These are phyloP conservation scores for Forsythia suspensa DNA, from an alignment of 257 asterid species.

Conservation along the genomic window DNA sequence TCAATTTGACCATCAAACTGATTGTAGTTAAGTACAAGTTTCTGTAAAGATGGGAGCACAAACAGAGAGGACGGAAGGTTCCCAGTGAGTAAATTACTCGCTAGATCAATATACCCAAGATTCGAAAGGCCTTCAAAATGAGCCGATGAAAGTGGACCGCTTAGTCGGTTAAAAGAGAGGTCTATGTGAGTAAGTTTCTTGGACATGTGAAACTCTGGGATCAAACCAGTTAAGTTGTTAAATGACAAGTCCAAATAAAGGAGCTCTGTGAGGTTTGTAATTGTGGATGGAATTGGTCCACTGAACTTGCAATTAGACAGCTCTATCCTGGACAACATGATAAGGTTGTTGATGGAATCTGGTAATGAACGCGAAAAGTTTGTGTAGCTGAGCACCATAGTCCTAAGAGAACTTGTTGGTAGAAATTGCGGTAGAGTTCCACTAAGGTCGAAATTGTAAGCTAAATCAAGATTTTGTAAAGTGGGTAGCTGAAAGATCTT, in stretches of 20 bases:
- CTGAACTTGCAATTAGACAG: too few relatives aligned
- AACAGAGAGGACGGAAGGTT: conserved; percentile 29
- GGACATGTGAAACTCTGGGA: conserved; percentile 30
- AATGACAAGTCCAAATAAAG: conserved; percentile 30
- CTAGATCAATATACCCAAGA: conserved; percentile 24
- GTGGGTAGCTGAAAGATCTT: too few relatives aligned
- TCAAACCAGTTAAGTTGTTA: conserved; percentile 35
- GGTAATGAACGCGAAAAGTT: too few relatives aligned
- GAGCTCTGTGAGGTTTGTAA: conserved; percentile 22
- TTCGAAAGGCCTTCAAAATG: conserved; percentile 33
- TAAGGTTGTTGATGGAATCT: too few relatives aligned
- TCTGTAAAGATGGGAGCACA: conserved; percentile 31
- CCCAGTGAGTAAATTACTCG: conserved; percentile 26
- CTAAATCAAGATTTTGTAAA: too few relatives aligned
- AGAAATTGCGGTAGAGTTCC: too few relatives aligned
- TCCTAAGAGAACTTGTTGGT: too few relatives aligned
- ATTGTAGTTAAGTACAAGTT: conserved; percentile 32
- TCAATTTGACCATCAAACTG: conserved; percentile 23
- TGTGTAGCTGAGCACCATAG: too few relatives aligned
- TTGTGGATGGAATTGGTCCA: too few relatives aligned
- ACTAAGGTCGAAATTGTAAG: too few relatives aligned
- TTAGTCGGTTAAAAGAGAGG: conserved; percentile 22
- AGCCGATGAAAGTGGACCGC: conserved; percentile 20
- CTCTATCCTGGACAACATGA: too few relatives aligned
- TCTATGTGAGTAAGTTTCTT: conserved; percentile 28